A percentile compares a stretch with the other conserved stretches of the same genome.
Evolutionary conservation across 169 alveolate genomes (phyloP).

Genomic region (Plasmodium falciparum): DNA sequence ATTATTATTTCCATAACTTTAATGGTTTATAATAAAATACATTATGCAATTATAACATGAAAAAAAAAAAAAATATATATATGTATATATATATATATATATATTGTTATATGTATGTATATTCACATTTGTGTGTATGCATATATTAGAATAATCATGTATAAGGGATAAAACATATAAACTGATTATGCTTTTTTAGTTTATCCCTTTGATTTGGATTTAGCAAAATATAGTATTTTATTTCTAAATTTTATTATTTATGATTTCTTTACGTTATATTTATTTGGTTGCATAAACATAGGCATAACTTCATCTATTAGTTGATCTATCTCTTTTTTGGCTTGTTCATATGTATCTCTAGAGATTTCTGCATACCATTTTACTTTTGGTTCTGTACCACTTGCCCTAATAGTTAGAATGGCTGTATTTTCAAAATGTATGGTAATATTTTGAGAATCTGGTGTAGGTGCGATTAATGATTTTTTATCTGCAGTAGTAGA

Average conservation of each 20-base stretch:
- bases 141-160: not conserved
- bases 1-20: too few species aligned
- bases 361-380: conserved; percentile 86
- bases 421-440: conserved; percentile 83
- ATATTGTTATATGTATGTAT: not conserved
- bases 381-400: conserved; percentile 91
- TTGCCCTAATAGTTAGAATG: conserved; percentile 81
- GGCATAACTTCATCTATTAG: conserved; percentile 80
- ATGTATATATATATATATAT: not conserved
- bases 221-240: not conserved
- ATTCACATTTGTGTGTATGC: not conserved
- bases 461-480: conserved; percentile 81
- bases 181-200: not conserved
- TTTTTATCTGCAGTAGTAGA: conserved; percentile 78
- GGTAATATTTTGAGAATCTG: conserved; percentile 83
- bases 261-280: conserved; percentile 15
- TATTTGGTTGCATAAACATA: conserved; percentile 80
- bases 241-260: not conserved
- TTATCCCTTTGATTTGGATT: not conserved
- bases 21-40: too few species aligned
- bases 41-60: not conserved
- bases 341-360: conserved; percentile 77
- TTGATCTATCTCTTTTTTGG: conserved; percentile 73
- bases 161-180: too few species aligned
- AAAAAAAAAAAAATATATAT: not conserved